phyloP scores from a whole-genome alignment of 192 early-diverging fungal genomes.

The Linnemannia schmuckeri region DNA sequence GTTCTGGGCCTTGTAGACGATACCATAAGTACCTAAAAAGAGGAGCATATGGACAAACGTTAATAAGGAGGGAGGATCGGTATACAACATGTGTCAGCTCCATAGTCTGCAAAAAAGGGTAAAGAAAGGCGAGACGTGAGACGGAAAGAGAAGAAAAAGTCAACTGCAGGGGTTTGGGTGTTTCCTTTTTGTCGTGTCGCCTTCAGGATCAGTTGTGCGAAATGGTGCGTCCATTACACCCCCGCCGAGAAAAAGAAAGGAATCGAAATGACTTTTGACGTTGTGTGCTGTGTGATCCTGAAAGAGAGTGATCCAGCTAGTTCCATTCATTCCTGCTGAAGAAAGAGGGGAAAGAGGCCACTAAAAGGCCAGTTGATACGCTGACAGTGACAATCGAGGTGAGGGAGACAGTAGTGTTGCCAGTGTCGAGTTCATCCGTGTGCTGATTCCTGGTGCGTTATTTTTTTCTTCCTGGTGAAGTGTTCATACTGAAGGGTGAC shows the following conservation, averaged over 20 bases:
- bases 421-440: background rate
- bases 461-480: background rate
- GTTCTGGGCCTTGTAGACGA: constrained; percentile 99
- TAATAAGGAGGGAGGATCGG: too few relatives aligned
- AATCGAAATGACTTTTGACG: background rate
- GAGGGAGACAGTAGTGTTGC: background rate
- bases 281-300: background rate
- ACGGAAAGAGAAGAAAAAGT: background rate
- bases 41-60: background rate
- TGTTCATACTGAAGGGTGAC: background rate
- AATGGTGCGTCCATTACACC: background rate
- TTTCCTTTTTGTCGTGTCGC: background rate
- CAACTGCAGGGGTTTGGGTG: background rate
- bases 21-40: constrained; percentile 89
- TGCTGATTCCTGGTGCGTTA: background rate
- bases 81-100: background rate
- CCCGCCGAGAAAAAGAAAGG: background rate
- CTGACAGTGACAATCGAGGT: background rate
- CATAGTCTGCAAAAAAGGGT: background rate
- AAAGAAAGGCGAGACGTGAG: background rate
- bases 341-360: background rate
- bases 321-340: background rate
- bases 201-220: background rate
- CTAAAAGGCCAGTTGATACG: background rate
- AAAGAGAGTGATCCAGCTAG: background rate